Conservation (phyloP, 129 eudicot genomes). For the Kitagawia praeruptora region DNA sequence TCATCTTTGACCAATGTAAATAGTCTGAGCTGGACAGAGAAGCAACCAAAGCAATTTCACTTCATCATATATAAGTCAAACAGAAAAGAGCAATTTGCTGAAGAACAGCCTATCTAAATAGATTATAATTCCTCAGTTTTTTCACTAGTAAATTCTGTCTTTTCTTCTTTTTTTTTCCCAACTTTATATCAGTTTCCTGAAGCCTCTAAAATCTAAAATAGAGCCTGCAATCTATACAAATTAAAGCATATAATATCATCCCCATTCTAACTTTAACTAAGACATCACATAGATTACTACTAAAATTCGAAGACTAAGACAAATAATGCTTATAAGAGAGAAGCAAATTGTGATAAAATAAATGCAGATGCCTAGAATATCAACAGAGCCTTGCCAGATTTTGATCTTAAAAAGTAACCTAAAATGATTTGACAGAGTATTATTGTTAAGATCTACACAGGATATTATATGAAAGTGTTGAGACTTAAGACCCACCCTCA, state of each 20-base stretch:
- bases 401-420: not conserved
- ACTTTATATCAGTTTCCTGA: not conserved
- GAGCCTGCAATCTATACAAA: not conserved
- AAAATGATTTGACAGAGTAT: not conserved
- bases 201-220: not conserved
- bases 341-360: not conserved
- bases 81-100: not conserved
- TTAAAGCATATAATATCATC: not conserved
- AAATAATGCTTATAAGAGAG: not conserved
- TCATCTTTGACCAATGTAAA: not conserved
- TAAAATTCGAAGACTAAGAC: not conserved
- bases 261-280: not conserved
- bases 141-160: not conserved
- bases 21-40: not conserved
- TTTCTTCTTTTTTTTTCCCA: not conserved
- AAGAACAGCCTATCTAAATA: not conserved
- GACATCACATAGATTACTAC: not conserved
- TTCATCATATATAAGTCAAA: not conserved
- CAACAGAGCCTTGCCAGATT: not conserved
- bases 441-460: not conserved
- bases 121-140: not conserved
- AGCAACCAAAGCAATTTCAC: not conserved
- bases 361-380: constrained; percentile 4
- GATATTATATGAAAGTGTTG: not conserved
- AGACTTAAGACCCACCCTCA: constrained; percentile 26